These are phyloP conservation scores for Rosa chinensis DNA, from an alignment of 306 rosid genomes.

Conservation along the genomic window DNA sequence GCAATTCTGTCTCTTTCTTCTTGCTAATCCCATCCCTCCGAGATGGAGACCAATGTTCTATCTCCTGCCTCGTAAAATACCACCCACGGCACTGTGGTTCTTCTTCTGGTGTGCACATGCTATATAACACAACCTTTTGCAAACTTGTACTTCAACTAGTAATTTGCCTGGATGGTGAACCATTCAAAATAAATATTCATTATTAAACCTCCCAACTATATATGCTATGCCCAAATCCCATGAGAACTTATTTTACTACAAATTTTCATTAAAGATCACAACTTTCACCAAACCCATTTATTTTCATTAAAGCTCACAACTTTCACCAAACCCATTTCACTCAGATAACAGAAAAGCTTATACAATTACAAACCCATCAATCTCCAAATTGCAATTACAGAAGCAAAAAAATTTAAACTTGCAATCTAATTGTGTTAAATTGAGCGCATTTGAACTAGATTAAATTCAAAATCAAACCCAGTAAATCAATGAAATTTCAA, in stretches of 20 bases:
- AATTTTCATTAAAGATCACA: background rate
- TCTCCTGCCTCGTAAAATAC: slow-evolving; percentile 42
- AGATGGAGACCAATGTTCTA: slow-evolving; percentile 43
- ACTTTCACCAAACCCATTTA: background rate
- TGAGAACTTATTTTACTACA: background rate
- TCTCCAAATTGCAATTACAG: background rate
- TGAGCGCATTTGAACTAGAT: background rate
- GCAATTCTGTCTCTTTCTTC: slow-evolving; percentile 38
- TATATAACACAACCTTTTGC: slow-evolving; percentile 11
- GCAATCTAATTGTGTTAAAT: background rate
- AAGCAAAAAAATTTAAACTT: background rate
- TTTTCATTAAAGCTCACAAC: background rate
- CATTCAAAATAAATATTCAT: background rate
- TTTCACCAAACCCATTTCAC: background rate
- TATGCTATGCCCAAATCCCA: background rate
- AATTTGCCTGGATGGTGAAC: background rate
- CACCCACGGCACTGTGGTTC: slow-evolving; percentile 30
- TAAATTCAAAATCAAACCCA: background rate
- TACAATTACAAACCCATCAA: background rate
- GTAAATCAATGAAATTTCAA: background rate
- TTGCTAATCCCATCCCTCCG: slow-evolving; percentile 48
- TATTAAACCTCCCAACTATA: background rate
- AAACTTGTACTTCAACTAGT: background rate
- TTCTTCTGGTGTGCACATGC: slow-evolving; percentile 17
- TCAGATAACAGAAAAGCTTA: background rate